These are phyloP conservation scores for Lyophyllum shimeji DNA, from an alignment of 768 basidiomycete species.

Conservation along the genomic window DNA sequence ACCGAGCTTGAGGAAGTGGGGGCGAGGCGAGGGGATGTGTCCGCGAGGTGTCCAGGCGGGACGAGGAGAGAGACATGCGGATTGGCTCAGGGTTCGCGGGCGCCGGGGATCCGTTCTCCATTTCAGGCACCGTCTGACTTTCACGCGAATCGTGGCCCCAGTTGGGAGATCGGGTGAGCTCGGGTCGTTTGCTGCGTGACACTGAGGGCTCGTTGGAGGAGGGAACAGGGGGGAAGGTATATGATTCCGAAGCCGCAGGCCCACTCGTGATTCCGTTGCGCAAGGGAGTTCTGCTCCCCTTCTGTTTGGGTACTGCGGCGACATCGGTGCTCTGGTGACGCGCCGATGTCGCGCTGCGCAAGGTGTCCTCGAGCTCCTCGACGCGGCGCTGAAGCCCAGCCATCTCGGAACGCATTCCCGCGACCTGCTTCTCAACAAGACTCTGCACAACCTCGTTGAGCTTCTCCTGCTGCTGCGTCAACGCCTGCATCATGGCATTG, in stretches of 20 bases:
- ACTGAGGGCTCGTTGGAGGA: conserved; percentile 10
- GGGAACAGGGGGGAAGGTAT: conserved; percentile 44
- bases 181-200: conserved; percentile 30
- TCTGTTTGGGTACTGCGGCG: conserved; percentile 20
- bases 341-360: conserved; percentile 29
- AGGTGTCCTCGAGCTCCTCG: conserved; percentile 64
- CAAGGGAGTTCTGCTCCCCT: conserved; percentile 30
- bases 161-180: conserved; percentile 40
- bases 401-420: conserved; percentile 62
- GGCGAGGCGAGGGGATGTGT: conserved; percentile 27
- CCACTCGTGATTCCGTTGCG: conserved; percentile 36
- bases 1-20: conserved; percentile 15
- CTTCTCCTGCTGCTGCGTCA: conserved; percentile 63
- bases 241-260: conserved; percentile 34
- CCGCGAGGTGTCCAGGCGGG: conserved; percentile 46
- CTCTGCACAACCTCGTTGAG: conserved; percentile 57
- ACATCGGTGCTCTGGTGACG: conserved; percentile 26
- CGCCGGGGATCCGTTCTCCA: conserved; percentile 45
- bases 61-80: conserved; percentile 48
- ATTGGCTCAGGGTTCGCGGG: conserved; percentile 43
- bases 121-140: conserved; percentile 31
- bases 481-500: conserved; percentile 48
- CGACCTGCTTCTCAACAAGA: conserved; percentile 61
- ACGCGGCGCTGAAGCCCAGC: conserved; percentile 57
- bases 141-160: conserved; percentile 38